phyloP scores from a whole-genome alignment of 176 grass and related monocot genomes.

The Zoysia japonica region DNA sequence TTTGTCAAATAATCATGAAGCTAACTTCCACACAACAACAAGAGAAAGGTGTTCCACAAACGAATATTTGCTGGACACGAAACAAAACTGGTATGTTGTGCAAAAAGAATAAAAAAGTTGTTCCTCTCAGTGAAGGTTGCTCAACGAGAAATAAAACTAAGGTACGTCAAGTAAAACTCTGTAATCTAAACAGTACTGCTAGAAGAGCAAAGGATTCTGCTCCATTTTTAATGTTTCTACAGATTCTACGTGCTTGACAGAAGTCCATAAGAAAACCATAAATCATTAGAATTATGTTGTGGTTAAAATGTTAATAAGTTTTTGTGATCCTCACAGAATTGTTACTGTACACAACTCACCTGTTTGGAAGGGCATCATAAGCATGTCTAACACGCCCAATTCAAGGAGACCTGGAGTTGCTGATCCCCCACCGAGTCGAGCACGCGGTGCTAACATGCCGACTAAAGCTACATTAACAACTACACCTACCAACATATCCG shows the following conservation, averaged over 20 bases:
- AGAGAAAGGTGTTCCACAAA: background rate
- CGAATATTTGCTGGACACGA: background rate
- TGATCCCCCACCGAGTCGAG: slow-evolving; percentile 64
- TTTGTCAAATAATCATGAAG: background rate
- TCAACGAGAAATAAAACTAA: background rate
- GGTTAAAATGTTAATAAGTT: background rate
- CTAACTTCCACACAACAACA: background rate
- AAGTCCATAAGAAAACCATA: background rate
- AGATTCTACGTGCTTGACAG: background rate
- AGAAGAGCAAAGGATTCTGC: background rate
- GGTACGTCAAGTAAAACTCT: background rate
- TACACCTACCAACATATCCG: slow-evolving; percentile 87
- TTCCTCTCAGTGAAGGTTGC: background rate
- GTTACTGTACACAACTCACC: slow-evolving; percentile 44
- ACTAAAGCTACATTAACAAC: slow-evolving; percentile 96
- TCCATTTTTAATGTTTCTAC: background rate
- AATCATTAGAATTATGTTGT: background rate
- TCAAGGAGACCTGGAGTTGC: slow-evolving; percentile 62
- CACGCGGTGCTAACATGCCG: slow-evolving; percentile 94
- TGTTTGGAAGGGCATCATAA: slow-evolving; percentile 92
- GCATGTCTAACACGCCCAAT: slow-evolving; percentile 57
- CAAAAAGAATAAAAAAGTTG: background rate
- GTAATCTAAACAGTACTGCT: background rate
- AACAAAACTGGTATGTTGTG: background rate
- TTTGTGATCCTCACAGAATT: background rate